A percentile compares a stretch with the other conserved stretches of the same genome.
phyloP scores from a whole-genome alignment of 2,329 filamentous ascomycete genomes.

The Aspergillus neotritici region DNA sequence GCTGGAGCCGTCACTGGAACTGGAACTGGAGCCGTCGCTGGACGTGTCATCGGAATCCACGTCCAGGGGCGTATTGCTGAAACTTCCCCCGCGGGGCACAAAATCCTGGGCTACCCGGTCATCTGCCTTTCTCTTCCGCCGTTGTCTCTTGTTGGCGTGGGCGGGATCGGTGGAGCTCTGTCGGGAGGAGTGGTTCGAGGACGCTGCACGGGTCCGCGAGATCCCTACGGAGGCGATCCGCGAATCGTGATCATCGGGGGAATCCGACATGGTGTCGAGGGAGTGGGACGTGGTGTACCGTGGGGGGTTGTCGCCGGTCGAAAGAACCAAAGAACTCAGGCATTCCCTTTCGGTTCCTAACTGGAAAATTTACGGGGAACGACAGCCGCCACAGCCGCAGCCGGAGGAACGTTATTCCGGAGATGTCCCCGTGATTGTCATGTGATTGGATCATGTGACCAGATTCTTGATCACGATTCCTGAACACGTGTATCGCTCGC shows the following conservation, averaged over 20 bases:
- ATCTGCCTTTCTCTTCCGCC: constrained; percentile 20
- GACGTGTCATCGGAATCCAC: constrained; percentile 30
- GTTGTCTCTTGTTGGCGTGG: constrained; percentile 24
- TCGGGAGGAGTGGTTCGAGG: constrained; percentile 20
- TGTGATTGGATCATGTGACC: neutral
- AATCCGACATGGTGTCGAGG: constrained; percentile 19
- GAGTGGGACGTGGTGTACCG: neutral
- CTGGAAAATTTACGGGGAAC: constrained; percentile 23
- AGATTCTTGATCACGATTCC: too few species aligned
- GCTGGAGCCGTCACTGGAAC: constrained; percentile 10
- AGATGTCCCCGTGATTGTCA: neutral
- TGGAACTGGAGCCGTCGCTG: constrained; percentile 25
- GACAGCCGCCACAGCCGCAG: constrained; percentile 9
- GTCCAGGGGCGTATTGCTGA: constrained; percentile 29
- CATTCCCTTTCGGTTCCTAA: neutral
- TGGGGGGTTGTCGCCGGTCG: neutral
- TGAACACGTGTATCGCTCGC: too few species aligned
- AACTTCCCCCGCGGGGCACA: constrained; percentile 32
- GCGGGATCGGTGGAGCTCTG: constrained; percentile 20
- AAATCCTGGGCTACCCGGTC: constrained; percentile 30
- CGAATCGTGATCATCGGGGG: constrained; percentile 39
- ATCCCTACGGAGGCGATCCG: constrained; percentile 42
- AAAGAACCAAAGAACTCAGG: neutral
- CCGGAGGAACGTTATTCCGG: neutral
- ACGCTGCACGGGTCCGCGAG: constrained; percentile 28